Evolutionary conservation across 2,329 filamentous ascomycete species (phyloP).

Genomic region (Penicillium paneum): DNA sequence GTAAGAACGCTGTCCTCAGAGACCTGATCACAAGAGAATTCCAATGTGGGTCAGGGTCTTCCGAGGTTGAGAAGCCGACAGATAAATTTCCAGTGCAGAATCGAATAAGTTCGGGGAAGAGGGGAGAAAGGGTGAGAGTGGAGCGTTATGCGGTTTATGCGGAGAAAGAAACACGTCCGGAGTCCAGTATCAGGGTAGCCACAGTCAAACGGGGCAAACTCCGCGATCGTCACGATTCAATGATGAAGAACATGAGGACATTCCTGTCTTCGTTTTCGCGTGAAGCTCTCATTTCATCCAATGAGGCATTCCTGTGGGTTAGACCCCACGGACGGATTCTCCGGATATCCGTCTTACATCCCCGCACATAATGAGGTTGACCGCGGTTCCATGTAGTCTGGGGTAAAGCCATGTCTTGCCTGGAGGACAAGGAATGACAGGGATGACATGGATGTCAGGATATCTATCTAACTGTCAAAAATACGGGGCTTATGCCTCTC

Average conservation of each 20-base stretch:
- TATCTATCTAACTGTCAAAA: background rate
- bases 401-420: background rate
- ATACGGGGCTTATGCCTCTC: background rate
- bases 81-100: background rate
- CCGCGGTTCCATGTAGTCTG: background rate
- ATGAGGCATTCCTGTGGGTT: conserved; percentile 3
- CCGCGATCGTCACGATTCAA: conserved; percentile 1
- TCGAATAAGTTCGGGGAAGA: conserved; percentile 18
- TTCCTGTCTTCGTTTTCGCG: background rate
- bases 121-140: conserved; percentile 15
- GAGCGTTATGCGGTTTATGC: conserved; percentile 21
- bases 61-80: background rate
- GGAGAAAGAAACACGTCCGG: conserved; percentile 14
- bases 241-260: background rate
- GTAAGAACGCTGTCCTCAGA: background rate
- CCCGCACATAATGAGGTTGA: conserved; percentile 9
- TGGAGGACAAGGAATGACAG: background rate
- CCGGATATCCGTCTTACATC: conserved; percentile 17
- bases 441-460: background rate
- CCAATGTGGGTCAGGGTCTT: background rate
- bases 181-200: background rate
- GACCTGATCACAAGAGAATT: background rate
- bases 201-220: conserved; percentile 9
- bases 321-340: conserved; percentile 16
- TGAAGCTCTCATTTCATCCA: background rate